phyloP scores from a whole-genome alignment of 768 basidiomycete genomes.

The Auricularia auricula-judae region DNA sequence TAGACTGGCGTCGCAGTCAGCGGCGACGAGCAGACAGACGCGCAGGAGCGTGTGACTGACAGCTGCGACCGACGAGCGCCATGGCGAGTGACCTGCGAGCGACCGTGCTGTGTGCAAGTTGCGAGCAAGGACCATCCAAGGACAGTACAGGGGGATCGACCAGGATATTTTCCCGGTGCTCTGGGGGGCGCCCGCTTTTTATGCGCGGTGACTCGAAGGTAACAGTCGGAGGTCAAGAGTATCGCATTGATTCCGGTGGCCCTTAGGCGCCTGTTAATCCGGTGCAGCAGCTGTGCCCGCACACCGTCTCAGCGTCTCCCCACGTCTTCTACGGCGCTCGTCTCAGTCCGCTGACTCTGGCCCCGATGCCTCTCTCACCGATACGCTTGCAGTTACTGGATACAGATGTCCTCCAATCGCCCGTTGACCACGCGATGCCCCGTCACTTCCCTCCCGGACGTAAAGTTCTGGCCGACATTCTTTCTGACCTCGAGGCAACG shows the following conservation, averaged over 20 bases:
- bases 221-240: not conserved
- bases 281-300: no score
- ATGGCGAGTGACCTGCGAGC: not conserved
- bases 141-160: not conserved
- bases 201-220: not conserved
- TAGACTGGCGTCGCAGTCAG: not conserved
- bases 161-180: not conserved
- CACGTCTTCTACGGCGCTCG: not conserved
- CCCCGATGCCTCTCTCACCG: not conserved
- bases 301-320: not conserved
- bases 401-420: not conserved
- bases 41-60: not conserved
- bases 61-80: not conserved
- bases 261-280: no score
- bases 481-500: not conserved
- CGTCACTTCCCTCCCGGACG: not conserved
- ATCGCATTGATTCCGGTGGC: no score
- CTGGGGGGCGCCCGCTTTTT: not conserved
- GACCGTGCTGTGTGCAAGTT: not conserved
- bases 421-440: not conserved
- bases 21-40: not conserved
- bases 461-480: not conserved
- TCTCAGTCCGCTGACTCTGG: not conserved
- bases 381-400: not conserved
- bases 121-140: not conserved